phyloP scores from a whole-genome alignment of 2,329 filamentous ascomycete species.

The Seiridium unicorne region DNA sequence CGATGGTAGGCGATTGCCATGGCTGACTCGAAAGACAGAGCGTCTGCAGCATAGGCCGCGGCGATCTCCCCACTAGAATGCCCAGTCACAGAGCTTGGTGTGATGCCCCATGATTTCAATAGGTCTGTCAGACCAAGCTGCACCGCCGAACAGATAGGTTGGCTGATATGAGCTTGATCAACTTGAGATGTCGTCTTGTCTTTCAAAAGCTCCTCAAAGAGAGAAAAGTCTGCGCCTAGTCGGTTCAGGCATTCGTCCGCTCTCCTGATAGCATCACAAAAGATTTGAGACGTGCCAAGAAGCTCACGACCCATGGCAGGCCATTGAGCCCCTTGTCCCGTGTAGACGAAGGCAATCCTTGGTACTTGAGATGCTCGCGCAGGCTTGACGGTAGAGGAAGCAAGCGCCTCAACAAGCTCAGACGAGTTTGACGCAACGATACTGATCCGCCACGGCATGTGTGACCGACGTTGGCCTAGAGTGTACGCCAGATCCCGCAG shows the following conservation, averaged over 20 bases:
- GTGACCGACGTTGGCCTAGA: slow-evolving; percentile 25
- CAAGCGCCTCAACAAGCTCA: slow-evolving; percentile 19
- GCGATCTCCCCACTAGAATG: slow-evolving; percentile 23
- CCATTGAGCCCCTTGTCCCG: slow-evolving; percentile 34
- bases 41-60: slow-evolving; percentile 26
- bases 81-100: slow-evolving; percentile 24
- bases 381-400: slow-evolving; percentile 19
- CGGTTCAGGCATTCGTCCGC: slow-evolving; percentile 15
- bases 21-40: slow-evolving; percentile 18
- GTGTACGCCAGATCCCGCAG: slow-evolving; percentile 29
- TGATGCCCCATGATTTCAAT: slow-evolving; percentile 27
- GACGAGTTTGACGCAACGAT: slow-evolving; percentile 15
- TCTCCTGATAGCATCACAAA: slow-evolving; percentile 13
- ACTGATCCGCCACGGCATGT: slow-evolving; percentile 21
- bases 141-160: slow-evolving; percentile 37
- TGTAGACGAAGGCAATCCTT: slow-evolving; percentile 30
- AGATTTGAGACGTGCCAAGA: slow-evolving; percentile 16
- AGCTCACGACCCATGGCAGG: slow-evolving; percentile 30
- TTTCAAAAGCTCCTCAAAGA: slow-evolving; percentile 18
- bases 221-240: slow-evolving; percentile 19
- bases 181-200: slow-evolving; percentile 18
- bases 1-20: slow-evolving; percentile 31
- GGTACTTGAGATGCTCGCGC: slow-evolving; percentile 16
- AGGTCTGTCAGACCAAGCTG: slow-evolving; percentile 40
- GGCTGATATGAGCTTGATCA: slow-evolving; percentile 24